Conservation (phyloP, 1,139 yeast genomes). For the Suhomyces yuchorum region DNA sequence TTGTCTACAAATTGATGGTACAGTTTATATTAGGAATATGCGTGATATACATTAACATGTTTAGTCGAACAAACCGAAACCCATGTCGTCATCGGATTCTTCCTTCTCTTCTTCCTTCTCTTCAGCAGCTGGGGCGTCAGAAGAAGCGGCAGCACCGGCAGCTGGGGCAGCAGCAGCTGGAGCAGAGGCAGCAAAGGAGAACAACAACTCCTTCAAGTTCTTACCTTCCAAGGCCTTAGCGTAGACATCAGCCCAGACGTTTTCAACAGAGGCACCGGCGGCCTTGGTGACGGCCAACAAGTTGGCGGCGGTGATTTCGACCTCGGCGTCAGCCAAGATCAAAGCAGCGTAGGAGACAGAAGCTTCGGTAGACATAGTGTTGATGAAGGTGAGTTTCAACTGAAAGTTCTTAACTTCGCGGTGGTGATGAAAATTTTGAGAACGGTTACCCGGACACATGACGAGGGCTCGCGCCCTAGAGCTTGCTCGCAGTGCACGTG, state of each 20-base stretch:
- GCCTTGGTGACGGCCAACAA: constrained; percentile 61
- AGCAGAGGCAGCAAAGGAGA: constrained; percentile 70
- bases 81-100: constrained; percentile 74
- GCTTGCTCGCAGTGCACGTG: not conserved
- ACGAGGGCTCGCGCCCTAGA: constrained; percentile 11
- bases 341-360: constrained; percentile 87
- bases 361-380: constrained; percentile 74
- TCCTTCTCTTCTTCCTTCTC: constrained; percentile 61
- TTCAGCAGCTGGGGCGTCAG: constrained; percentile 58
- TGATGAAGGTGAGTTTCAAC: constrained; percentile 1
- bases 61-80: constrained; percentile 85
- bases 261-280: constrained; percentile 52
- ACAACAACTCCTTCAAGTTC: constrained; percentile 74
- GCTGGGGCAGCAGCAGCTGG: constrained; percentile 66
- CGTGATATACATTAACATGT: constrained; percentile 11
- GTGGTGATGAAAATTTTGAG: constrained; percentile 9
- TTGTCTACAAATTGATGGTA: not conserved
- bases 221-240: constrained; percentile 81
- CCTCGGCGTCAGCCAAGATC: constrained; percentile 82
- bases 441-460: constrained; percentile 5
- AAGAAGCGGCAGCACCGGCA: constrained; percentile 59
- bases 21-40: constrained; percentile 7
- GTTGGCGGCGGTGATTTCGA: constrained; percentile 78
- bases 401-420: constrained; percentile 9
- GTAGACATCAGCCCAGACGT: constrained; percentile 80